A percentile compares a stretch with the other conserved stretches of the same genome.
These are phyloP conservation scores for Melaleuca quinquenervia DNA, from an alignment of 345 rosid species.

Conservation along the genomic window DNA sequence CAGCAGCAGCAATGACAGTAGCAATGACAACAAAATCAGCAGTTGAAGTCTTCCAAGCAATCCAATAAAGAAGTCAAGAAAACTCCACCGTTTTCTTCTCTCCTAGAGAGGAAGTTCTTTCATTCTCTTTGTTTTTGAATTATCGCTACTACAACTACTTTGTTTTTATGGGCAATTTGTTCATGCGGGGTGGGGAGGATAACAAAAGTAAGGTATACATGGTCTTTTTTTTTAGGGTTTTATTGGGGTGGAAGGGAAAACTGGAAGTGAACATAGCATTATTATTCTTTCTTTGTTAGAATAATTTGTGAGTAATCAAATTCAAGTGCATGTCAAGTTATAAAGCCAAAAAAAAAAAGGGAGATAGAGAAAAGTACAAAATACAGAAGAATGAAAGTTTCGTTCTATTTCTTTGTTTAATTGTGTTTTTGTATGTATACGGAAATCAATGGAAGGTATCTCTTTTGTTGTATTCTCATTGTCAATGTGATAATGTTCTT, in stretches of 20 bases:
- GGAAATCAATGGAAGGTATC: not conserved
- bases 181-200: not conserved
- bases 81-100: not conserved
- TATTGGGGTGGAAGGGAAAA: not conserved
- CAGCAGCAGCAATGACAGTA: constrained; percentile 7
- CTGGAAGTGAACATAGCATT: not conserved
- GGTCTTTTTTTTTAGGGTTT: not conserved
- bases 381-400: not conserved
- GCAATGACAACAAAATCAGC: constrained; percentile 17
- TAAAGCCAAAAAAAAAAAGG: not conserved
- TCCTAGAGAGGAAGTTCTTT: not conserved
- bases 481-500: not conserved
- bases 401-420: not conserved
- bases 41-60: constrained; percentile 4
- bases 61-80: not conserved
- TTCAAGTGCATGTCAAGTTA: not conserved
- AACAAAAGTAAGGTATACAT: not conserved
- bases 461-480: not conserved
- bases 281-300: constrained; percentile 6
- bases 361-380: not conserved
- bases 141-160: not conserved
- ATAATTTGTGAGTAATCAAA: constrained; percentile 6
- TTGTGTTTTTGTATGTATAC: not conserved
- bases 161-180: not conserved
- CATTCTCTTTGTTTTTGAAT: not conserved